Evolutionary conservation across 2,329 filamentous ascomycete species (phyloP), one percentile per base, ranked within the genome.

Genomic region (Exserohilum turcica): DNA sequence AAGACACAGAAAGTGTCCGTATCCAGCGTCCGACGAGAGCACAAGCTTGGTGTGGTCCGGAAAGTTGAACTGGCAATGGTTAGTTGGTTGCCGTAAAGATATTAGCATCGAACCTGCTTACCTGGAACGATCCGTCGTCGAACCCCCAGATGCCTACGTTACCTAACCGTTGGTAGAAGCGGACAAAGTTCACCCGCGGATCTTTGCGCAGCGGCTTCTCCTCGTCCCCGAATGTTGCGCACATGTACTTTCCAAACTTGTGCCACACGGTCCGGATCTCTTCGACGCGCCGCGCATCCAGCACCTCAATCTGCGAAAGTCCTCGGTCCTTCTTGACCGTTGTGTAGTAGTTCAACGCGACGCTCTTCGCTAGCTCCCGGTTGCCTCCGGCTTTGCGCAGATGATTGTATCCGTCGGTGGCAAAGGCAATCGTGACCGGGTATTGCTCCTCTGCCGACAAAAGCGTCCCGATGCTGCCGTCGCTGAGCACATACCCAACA

Each of bases 31-130:
- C 1, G 87, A 78, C 52, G 91, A 90, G 21, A 94, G 77, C 10
- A 93, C 87, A 48, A 94, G 84, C 76, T 94, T 94, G 54, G 90
- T 93, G 72, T 94, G 90, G 63, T 94, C 90, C 2, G 90, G 90
- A 73, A 94, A 94, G 76, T 94, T 93, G 76, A 93, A 90, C 84
- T 91, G 60, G n/a, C 3, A 12, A 44, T n/a, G 37, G 44, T 60
- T 47, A 60, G 57, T 42, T 33, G 12, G 16, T 18, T 19, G 12
- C 33, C 32, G 18, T 7, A 6, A 6, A 32, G 21, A 13, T 5
- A 31, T 7, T n/a, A 16, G 8, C 28, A 7, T 12, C 27, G 24
- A 36, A 39, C n/a, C n/a, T 36, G 32, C 76, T 61, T 78, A 87
- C 86, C 79, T 90, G 89, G 61, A 92, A 81, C 65, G 90, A 89